Base-by-base conservation (phyloP, 2,329 filamentous ascomycete species). In the Mollisia scopiformis region DNA sequence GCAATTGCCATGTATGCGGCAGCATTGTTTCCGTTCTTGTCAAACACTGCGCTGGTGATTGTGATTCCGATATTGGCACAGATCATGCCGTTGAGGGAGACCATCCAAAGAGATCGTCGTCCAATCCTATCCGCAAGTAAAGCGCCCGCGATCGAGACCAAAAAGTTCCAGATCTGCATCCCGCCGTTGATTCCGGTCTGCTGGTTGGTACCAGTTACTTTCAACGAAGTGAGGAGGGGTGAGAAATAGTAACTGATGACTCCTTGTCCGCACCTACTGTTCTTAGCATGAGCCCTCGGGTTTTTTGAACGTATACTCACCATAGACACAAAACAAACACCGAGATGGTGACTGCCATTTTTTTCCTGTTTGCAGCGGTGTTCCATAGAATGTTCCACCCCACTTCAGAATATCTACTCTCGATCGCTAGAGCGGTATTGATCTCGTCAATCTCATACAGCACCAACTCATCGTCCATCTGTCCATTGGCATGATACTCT, bases 61-160 rank as follows among this genome's bases (percentile, higher is more conserved):
- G 57, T 70, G 69, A 54, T 68, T 58, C 2, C 66, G 66, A 61
- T 69, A 68, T 65, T 72, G 69, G 43, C 74, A 61, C 53, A 72
- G 21, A 66, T 55, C 68, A 69, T 69, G 19, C 58, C 63, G 16
- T 47, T 49, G 19, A 64, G 51, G 3, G 66, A 65, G 14, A 53
- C 23, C 11, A 70, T 58, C 58, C 62, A 69, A 8, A 70, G 59
- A 1, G 55, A 27, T 19, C 67, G 60, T 10, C 69, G 66, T 30
- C 71, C 71, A 11, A 69, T 58, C 31, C 63, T 63, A 54, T 71
- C 69, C 27, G 65, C 67, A 16, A 69, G 63, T 51, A 70, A 63
- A 31, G 64, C 67, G 25, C 66, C 65, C 21, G 47, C 59, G 16
- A 88, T 77, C 35, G 85, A 84, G 47, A 86, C 78, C 54, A 82